Conservation (phyloP, 176 grass and related monocot genomes). For the Phoenix roebelenii region DNA sequence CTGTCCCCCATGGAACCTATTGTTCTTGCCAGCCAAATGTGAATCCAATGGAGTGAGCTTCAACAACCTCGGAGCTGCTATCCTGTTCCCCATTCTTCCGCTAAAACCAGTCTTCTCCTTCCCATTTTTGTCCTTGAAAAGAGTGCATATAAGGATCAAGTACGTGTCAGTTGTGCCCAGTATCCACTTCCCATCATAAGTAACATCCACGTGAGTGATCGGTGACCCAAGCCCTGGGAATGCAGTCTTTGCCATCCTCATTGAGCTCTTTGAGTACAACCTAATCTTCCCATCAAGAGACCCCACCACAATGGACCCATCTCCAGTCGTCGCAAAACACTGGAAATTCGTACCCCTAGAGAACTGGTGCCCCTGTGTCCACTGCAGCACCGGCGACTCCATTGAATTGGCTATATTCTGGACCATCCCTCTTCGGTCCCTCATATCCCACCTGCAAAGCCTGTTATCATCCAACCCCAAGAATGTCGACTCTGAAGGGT, state of each 20-base stretch:
- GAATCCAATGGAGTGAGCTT: constrained; percentile 89
- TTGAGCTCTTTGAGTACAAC: constrained; percentile 48
- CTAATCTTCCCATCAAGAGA: constrained; percentile 88
- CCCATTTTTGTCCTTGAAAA: constrained; percentile 89
- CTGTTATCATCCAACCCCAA: constrained; percentile 77
- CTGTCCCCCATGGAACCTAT: constrained; percentile 73
- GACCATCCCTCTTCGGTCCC: constrained; percentile 59
- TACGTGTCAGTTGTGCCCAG: constrained; percentile 29
- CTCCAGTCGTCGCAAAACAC: constrained; percentile 83
- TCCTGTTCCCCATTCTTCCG: constrained; percentile 75
- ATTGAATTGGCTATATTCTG: constrained; percentile 59
- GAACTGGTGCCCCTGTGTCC: constrained; percentile 89
- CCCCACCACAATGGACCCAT: constrained; percentile 75
- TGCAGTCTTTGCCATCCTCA: too few species aligned
- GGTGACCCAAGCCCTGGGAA: too few species aligned
- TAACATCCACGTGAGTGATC: too few species aligned
- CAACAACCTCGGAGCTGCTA: constrained; percentile 64
- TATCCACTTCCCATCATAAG: too few species aligned
- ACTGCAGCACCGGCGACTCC: constrained; percentile 58
- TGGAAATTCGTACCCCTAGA: constrained; percentile 78
- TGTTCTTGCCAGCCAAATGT: constrained; percentile 54
- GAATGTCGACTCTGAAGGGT: constrained; percentile 74
- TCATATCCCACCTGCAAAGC: constrained; percentile 92
- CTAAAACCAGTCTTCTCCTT: constrained; percentile 84
- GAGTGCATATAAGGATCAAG: constrained; percentile 73